phyloP scores from a whole-genome alignment of 768 basidiomycete genomes.

The Melanogaster broomeanus region DNA sequence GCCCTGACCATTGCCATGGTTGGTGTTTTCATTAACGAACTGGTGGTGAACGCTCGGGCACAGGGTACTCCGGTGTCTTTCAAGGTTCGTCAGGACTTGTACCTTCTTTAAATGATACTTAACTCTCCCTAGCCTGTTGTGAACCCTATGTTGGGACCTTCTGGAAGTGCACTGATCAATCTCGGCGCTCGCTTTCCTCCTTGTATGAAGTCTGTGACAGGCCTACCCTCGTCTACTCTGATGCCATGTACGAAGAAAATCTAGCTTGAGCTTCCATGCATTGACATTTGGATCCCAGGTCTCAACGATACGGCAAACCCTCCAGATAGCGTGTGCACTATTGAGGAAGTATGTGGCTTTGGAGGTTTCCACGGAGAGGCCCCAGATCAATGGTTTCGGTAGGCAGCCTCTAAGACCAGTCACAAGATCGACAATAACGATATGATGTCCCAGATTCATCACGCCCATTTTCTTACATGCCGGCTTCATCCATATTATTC shows the following conservation, averaged over 20 bases:
- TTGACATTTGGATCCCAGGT: conserved; percentile 42
- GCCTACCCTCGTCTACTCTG: conserved; percentile 51
- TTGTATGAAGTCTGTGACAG: conserved; percentile 78
- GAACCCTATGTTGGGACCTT: conserved; percentile 92
- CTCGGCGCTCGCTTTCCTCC: conserved; percentile 92
- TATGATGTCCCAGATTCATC: conserved; percentile 59
- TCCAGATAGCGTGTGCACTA: conserved; percentile 62
- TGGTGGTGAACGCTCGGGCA: conserved; percentile 69
- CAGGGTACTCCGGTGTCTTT: conserved; percentile 88
- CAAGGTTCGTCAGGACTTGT: conserved; percentile 50
- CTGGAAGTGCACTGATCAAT: conserved; percentile 78
- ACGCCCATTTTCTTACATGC: conserved; percentile 92
- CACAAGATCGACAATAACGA: conserved; percentile 45
- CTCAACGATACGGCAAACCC: conserved; percentile 86
- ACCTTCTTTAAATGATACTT: conserved; percentile 2
- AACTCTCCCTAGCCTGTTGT: conserved; percentile 59
- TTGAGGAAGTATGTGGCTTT: conserved; percentile 87
- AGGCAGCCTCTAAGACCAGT: conserved; percentile 19
- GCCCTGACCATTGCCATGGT: conserved; percentile 65
- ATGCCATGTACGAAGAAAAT: conserved; percentile 55
- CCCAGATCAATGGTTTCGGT: conserved; percentile 62
- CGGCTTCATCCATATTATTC: conserved; percentile 86
- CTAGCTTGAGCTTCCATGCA: conserved; percentile 2
- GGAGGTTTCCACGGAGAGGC: conserved; percentile 58
- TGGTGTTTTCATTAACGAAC: conserved; percentile 80